Evolutionary conservation across 805 yeast species (phyloP).

Genomic region (Teunomyces barrocoloradensis): DNA sequence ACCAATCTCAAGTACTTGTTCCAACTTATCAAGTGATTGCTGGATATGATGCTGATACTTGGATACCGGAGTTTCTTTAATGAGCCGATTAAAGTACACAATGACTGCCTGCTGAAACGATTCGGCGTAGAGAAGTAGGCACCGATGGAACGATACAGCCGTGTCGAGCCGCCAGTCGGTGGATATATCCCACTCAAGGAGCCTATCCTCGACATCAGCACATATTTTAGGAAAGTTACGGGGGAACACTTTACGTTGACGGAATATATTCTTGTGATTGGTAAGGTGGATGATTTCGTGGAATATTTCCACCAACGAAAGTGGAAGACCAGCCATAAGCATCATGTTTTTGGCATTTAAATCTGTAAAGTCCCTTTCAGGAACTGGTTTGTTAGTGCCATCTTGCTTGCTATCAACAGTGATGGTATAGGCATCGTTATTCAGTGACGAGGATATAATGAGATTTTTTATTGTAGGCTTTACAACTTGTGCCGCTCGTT

Average conservation of each 20-base stretch:
- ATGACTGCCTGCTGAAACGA: conserved; percentile 44
- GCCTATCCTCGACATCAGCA: conserved; percentile 52
- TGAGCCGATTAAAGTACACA: conserved; percentile 45
- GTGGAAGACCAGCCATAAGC: conserved; percentile 48
- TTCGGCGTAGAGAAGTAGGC: conserved; percentile 33
- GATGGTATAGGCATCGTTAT: conserved; percentile 9
- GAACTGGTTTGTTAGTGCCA: not conserved
- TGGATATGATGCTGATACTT: conserved; percentile 4
- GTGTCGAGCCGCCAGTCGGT: conserved; percentile 35
- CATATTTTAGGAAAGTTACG: conserved; percentile 55
- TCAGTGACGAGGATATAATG: conserved; percentile 7
- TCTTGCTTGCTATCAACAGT: conserved; percentile 10
- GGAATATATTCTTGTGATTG: conserved; percentile 51
- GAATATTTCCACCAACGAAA: conserved; percentile 44
- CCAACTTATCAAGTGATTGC: conserved; percentile 1
- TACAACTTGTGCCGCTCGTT: conserved; percentile 11
- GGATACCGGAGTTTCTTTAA: conserved; percentile 25
- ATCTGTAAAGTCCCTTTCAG: not conserved
- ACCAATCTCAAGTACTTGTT: not conserved
- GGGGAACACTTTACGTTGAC: conserved; percentile 38
- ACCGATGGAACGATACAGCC: conserved; percentile 34
- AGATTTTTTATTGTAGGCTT: conserved; percentile 25
- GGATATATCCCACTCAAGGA: conserved; percentile 45
- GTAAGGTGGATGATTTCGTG: conserved; percentile 46
- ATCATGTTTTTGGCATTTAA: not conserved